These are phyloP conservation scores for Tricladium varicosporioides DNA, from an alignment of 2,329 filamentous ascomycete genomes.

Conservation along the genomic window DNA sequence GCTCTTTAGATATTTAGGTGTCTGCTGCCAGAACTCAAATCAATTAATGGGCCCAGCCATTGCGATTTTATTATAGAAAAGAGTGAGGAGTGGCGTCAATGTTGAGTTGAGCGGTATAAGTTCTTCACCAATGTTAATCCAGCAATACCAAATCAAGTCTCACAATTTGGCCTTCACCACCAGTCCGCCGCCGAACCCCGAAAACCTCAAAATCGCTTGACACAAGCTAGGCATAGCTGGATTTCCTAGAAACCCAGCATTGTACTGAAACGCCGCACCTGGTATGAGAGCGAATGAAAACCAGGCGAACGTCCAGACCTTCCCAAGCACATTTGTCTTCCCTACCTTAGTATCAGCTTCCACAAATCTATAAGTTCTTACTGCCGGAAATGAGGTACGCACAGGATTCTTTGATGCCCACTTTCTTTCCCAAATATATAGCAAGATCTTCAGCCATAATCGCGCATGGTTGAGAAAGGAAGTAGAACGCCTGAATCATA, in stretches of 20 bases:
- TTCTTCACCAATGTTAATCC: too few species aligned
- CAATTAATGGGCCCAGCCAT: too few species aligned
- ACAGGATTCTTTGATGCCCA: constrained; percentile 13
- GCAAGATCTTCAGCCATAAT: constrained; percentile 16
- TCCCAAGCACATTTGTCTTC: constrained; percentile 8
- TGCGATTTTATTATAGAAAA: too few species aligned
- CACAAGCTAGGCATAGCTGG: constrained; percentile 1
- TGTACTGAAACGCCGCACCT: constrained; percentile 3
- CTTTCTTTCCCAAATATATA: constrained; percentile 9
- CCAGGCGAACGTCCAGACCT: constrained; percentile 12
- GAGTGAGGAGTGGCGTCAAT: too few species aligned
- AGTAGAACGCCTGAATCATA: constrained; percentile 4
- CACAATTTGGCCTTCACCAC: too few species aligned
- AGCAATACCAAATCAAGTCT: too few species aligned
- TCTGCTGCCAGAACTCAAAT: too few species aligned
- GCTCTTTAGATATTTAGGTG: too few species aligned
- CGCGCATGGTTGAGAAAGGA: constrained; percentile 13
- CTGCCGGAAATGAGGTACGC: not conserved
- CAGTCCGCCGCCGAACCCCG: too few species aligned
- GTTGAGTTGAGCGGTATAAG: too few species aligned
- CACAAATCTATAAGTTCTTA: not conserved
- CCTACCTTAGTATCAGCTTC: not conserved
- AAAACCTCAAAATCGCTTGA: too few species aligned
- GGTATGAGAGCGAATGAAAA: constrained; percentile 14
- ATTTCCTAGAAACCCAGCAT: not conserved